Conservation (phyloP, 345 rosid species). For the Salix arbutifolia region DNA sequence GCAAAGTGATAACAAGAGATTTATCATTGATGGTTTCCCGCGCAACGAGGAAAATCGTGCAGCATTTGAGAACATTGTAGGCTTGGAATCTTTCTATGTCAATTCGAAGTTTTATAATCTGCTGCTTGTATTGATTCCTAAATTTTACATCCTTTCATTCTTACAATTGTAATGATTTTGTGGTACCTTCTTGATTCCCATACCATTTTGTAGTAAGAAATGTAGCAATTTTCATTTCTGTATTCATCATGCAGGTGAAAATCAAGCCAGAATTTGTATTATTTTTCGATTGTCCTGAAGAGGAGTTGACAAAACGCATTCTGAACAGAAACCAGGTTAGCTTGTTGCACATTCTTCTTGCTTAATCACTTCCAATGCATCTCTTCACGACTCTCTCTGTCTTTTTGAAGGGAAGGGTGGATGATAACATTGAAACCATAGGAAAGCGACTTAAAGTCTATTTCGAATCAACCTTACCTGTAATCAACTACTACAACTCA, state of each 20-base stretch:
- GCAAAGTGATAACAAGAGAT: conserved; percentile 53
- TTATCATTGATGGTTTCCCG: conserved; percentile 83
- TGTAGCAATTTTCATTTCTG: not conserved
- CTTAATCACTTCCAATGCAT: not conserved
- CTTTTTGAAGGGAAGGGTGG: conserved; percentile 60
- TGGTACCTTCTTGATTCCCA: not conserved
- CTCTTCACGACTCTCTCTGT: not conserved
- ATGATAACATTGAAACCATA: conserved; percentile 62
- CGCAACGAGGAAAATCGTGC: conserved; percentile 75
- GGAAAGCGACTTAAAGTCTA: conserved; percentile 63
- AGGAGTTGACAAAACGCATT: conserved; percentile 68
- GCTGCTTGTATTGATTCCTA: not conserved
- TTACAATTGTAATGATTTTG: not conserved
- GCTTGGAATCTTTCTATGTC: conserved; percentile 1
- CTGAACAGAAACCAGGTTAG: conserved; percentile 69
- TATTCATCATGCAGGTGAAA: conserved; percentile 35
- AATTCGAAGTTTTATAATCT: not conserved
- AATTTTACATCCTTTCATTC: not conserved
- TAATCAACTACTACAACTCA: conserved; percentile 41
- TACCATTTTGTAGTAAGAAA: not conserved
- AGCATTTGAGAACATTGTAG: conserved; percentile 64
- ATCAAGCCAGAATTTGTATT: conserved; percentile 57
- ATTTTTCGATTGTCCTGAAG: conserved; percentile 56
- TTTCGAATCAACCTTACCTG: conserved; percentile 57
- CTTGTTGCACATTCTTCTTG: not conserved